Evolutionary conservation across 441 rosid genomes (phyloP), one percentile per base, ranked within the genome.

Genomic region (Dalechampia spathulata): DNA sequence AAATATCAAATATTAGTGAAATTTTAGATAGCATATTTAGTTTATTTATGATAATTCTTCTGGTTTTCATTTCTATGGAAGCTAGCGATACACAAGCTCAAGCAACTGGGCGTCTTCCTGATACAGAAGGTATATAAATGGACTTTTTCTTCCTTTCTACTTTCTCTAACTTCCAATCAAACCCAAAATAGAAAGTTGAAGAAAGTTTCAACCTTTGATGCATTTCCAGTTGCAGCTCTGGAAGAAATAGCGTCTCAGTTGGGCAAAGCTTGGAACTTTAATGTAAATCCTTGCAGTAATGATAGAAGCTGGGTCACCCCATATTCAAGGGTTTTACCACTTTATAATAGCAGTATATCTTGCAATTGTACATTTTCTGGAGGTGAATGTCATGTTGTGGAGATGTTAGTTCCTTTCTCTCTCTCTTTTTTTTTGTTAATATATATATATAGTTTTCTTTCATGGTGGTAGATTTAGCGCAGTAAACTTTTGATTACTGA

Each of bases 181-280:
- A 16, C 45, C 21, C 45, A 16, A 3, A 16, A 41, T 5, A 13
- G 39, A 36, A 36, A 36, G 13, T 37, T 38, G 21, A 39, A 39
- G 0, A 39, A 53, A 53, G 46, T 54, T 19, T 38, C 19, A 15
- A 54, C 19, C 58, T 54, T 25, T 21, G 6, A 22, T 37, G 0
- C 27, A 4, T 26, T 7, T 66, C 42, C 67, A 73, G 77, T 40
- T 56, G 38, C 38, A 11, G 77, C 69, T 49, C 60, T 73, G 12
- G 19, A 1, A 39, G 69, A 73, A 58, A 43, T 65, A 7, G 70
- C 58, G 0, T 40, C 3, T n/a, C 57, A 69, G 37, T 12, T 73
- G 52, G 72, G 72, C 15, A 66, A 26, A 21, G 58, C 55, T 19
- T 73, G 72, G 74, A 41, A 65, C 47, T 65, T 69, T 42, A 20